Evolutionary conservation across 2,329 filamentous ascomycete genomes (phyloP).

Genomic region (Capronia epimyces): DNA sequence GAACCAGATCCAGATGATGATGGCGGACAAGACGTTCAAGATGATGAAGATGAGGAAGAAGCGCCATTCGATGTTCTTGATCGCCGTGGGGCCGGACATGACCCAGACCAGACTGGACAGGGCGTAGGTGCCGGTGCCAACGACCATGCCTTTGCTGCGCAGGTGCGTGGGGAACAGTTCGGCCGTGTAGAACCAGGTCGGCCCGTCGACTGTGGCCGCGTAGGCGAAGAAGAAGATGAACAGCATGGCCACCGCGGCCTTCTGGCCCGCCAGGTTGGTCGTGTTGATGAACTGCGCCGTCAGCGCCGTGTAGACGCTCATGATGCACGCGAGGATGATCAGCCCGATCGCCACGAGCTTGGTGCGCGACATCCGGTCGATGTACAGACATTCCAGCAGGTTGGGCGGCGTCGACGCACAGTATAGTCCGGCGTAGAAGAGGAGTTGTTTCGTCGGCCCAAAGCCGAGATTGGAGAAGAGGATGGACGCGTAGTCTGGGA

Average conservation of each 20-base stretch:
- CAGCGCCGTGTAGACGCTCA: constrained; percentile 38
- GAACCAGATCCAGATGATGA: constrained; percentile 62
- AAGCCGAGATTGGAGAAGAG: not conserved
- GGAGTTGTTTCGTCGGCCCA: not conserved
- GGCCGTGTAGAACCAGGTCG: constrained; percentile 12
- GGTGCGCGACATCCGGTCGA: constrained; percentile 31
- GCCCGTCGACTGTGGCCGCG: not conserved
- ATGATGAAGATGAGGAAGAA: constrained; percentile 71
- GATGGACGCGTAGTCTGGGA: not conserved
- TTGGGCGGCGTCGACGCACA: constrained; percentile 34
- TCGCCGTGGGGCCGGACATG: constrained; percentile 54
- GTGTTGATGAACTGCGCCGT: constrained; percentile 35
- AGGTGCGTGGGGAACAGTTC: constrained; percentile 4
- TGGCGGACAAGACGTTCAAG: constrained; percentile 62
- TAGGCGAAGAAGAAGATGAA: constrained; percentile 34
- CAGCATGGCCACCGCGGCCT: constrained; percentile 39
- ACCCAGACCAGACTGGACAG: constrained; percentile 17
- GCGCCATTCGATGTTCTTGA: constrained; percentile 53
- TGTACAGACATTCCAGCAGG: constrained; percentile 37
- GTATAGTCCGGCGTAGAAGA: not conserved
- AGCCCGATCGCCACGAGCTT: constrained; percentile 37
- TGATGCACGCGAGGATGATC: constrained; percentile 38
- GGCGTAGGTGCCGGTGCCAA: not conserved
- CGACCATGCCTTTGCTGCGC: not conserved
- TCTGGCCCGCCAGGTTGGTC: constrained; percentile 34